phyloP scores from a whole-genome alignment of 495 filamentous ascomycete genomes.

The Margaritispora aquatica region DNA sequence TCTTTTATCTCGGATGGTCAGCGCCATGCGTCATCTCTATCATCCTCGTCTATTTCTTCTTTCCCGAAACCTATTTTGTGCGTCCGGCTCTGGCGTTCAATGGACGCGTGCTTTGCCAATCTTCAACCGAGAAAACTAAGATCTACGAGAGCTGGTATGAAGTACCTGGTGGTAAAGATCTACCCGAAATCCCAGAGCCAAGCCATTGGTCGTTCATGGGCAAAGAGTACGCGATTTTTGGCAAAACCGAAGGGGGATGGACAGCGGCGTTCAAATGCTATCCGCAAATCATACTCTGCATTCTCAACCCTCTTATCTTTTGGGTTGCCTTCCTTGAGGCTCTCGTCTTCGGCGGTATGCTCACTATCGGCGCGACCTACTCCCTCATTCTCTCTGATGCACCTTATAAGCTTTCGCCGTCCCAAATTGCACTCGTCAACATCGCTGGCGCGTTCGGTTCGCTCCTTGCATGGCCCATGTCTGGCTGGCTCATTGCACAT shows the following conservation, averaged over 20 bases:
- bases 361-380: slow-evolving; percentile 35
- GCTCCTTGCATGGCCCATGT: slow-evolving; percentile 30
- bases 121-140: slow-evolving; percentile 5
- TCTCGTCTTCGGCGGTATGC: slow-evolving; percentile 28
- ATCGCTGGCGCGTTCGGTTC: slow-evolving; percentile 28
- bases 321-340: slow-evolving; percentile 35
- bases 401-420: slow-evolving; percentile 32
- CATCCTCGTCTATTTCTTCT: slow-evolving; percentile 13
- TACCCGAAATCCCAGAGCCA: slow-evolving; percentile 1
- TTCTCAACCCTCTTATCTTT: slow-evolving; percentile 33
- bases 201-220: background rate
- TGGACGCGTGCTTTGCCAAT: slow-evolving; percentile 9
- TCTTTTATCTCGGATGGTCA: background rate
- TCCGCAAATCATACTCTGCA: slow-evolving; percentile 8
- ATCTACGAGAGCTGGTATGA: slow-evolving; percentile 9
- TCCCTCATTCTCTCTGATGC: slow-evolving; percentile 25
- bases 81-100: slow-evolving; percentile 13
- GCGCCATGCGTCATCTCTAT: slow-evolving; percentile 1
- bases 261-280: slow-evolving; percentile 9
- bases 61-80: slow-evolving; percentile 14
- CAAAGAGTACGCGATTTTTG: background rate
- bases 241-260: slow-evolving; percentile 5
- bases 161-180: slow-evolving; percentile 1
- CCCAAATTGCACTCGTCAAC: slow-evolving; percentile 29
- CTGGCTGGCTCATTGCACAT: slow-evolving; percentile 15